Conservation (phyloP, 495 filamentous ascomycete genomes). For the Neurospora sp. region DNA sequence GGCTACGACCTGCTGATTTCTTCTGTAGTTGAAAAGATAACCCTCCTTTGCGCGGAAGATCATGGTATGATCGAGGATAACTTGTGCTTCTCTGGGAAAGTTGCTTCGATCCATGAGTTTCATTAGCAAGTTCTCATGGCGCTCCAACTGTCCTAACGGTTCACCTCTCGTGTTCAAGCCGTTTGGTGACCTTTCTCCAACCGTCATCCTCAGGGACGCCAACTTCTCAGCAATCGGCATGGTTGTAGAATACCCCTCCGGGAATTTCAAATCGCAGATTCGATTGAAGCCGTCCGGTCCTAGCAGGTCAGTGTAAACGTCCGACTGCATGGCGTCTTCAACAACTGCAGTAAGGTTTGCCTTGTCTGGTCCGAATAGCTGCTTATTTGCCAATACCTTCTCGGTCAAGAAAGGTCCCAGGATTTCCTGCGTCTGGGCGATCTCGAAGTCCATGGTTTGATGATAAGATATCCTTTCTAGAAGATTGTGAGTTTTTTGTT, state of each 20-base stretch:
- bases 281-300: not conserved
- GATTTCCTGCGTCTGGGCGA: slow-evolving; percentile 28
- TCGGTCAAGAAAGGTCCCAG: slow-evolving; percentile 36
- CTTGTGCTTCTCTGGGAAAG: slow-evolving; percentile 28
- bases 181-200: slow-evolving; percentile 8
- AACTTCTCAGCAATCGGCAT: slow-evolving; percentile 28
- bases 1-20: slow-evolving; percentile 55
- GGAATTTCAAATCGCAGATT: slow-evolving; percentile 5
- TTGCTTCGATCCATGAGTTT: slow-evolving; percentile 32
- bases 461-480: slow-evolving; percentile 35
- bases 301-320: not conserved
- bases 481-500: not conserved
- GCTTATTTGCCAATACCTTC: slow-evolving; percentile 28
- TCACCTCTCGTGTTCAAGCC: slow-evolving; percentile 1
- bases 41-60: slow-evolving; percentile 52
- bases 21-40: slow-evolving; percentile 65
- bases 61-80: slow-evolving; percentile 33
- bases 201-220: slow-evolving; percentile 23
- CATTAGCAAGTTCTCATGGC: slow-evolving; percentile 37
- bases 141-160: slow-evolving; percentile 28
- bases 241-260: slow-evolving; percentile 15
- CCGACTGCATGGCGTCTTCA: slow-evolving; percentile 20
- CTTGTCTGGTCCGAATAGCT: slow-evolving; percentile 35
- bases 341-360: slow-evolving; percentile 21
- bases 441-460: slow-evolving; percentile 36